phyloP scores from a whole-genome alignment of 73 alveolate genomes.

The Tetrahymena borealis region DNA sequence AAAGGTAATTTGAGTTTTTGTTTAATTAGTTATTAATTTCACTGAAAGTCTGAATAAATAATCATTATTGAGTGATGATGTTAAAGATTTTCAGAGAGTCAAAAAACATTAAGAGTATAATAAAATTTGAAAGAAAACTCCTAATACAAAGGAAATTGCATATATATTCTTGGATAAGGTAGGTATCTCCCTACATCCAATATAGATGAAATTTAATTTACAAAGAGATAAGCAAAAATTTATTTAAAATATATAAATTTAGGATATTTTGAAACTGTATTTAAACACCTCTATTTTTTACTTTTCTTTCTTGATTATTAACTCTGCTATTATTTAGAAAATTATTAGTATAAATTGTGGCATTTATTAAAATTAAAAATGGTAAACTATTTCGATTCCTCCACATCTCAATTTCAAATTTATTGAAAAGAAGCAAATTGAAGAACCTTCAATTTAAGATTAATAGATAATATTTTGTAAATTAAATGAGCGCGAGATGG shows the following conservation, averaged over 20 bases:
- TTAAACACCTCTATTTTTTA: not conserved
- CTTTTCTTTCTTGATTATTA: not conserved
- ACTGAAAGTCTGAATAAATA: too few relatives aligned
- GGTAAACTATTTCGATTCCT: not conserved
- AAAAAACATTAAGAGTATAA: not conserved
- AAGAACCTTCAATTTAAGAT: too few relatives aligned
- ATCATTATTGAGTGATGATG: not conserved
- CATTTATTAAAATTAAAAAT: not conserved
- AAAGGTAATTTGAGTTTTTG: not conserved
- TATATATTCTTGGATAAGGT: too few relatives aligned
- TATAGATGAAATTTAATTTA: not conserved
- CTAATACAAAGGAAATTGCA: too few relatives aligned
- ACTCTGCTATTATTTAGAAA: not conserved
- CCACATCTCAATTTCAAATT: too few relatives aligned
- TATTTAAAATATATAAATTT: not conserved
- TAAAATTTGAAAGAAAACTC: too few relatives aligned
- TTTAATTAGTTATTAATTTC: too few relatives aligned
- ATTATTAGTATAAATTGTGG: not conserved
- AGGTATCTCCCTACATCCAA: not conserved
- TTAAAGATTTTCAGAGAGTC: not conserved
- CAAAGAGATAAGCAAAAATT: not conserved
- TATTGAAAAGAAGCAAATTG: too few relatives aligned
- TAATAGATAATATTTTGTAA: too few relatives aligned
- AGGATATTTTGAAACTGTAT: not conserved
- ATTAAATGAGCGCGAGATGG: too few relatives aligned